Evolutionary conservation across 495 filamentous ascomycete genomes (phyloP).

Genomic region (Penicillium maclennaniae): DNA sequence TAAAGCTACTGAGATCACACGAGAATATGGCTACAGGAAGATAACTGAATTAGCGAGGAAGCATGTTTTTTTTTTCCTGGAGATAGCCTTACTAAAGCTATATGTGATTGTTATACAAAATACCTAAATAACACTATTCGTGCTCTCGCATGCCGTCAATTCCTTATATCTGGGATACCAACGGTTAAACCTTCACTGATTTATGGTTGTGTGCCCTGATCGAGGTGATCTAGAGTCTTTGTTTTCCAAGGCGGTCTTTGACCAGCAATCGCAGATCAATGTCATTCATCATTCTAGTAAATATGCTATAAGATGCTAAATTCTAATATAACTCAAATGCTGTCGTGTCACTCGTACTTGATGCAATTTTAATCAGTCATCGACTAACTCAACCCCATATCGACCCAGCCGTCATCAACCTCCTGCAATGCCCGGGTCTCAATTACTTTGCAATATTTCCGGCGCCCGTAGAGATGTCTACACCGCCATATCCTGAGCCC

Average conservation of each 20-base stretch:
- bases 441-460: background rate
- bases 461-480: background rate
- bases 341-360: background rate
- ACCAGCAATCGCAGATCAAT: background rate
- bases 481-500: slow-evolving; percentile 11
- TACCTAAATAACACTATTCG: too few relatives aligned
- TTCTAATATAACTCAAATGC: background rate
- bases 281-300: background rate
- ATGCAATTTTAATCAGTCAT: background rate
- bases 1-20: too few relatives aligned
- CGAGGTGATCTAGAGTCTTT: too few relatives aligned
- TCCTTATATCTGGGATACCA: too few relatives aligned
- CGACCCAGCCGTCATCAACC: background rate
- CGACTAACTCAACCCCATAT: background rate
- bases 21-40: too few relatives aligned
- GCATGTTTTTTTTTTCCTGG: too few relatives aligned
- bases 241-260: background rate
- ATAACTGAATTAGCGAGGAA: too few relatives aligned
- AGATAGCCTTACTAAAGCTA: too few relatives aligned
- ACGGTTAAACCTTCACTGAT: too few relatives aligned
- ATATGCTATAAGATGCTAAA: background rate
- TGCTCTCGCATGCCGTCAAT: too few relatives aligned
- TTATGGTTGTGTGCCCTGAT: too few relatives aligned
- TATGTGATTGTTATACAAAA: too few relatives aligned
- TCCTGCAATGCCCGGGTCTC: background rate